Conservation (phyloP, 2,329 filamentous ascomycete species). For the Taxawa tesnikishii region DNA sequence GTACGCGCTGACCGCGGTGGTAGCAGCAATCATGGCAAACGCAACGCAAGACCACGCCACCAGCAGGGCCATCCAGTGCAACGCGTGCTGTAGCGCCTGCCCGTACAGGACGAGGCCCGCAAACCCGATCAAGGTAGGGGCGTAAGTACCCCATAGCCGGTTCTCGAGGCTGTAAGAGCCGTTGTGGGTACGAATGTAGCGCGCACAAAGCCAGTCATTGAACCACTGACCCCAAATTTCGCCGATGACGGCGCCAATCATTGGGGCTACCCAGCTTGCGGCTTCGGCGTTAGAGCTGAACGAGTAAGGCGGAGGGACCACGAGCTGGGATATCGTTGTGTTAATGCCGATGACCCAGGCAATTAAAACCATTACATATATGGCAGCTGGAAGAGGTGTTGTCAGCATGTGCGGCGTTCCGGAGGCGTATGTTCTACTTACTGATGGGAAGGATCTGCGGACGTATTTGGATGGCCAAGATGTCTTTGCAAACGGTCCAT, state of each 20-base stretch:
- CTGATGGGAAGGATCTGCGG: constrained; percentile 8
- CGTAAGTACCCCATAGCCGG: constrained; percentile 20
- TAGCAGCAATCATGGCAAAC: constrained; percentile 11
- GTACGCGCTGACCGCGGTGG: constrained; percentile 22
- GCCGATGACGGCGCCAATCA: constrained; percentile 21
- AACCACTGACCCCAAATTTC: constrained; percentile 24
- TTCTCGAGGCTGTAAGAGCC: constrained; percentile 18
- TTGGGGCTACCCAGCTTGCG: constrained; percentile 22
- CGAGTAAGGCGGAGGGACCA: constrained; percentile 12
- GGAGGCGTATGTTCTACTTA: background rate
- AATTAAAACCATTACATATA: constrained; percentile 14
- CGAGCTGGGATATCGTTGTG: constrained; percentile 13
- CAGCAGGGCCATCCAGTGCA: constrained; percentile 19
- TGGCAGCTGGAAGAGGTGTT: constrained; percentile 7
- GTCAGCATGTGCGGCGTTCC: too few relatives aligned
- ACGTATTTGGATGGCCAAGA: constrained; percentile 6
- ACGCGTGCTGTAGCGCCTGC: constrained; percentile 19
- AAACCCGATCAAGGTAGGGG: constrained; percentile 19
- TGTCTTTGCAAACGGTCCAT: constrained; percentile 5
- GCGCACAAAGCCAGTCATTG: constrained; percentile 21
- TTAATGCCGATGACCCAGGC: constrained; percentile 18
- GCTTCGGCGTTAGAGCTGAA: constrained; percentile 14
- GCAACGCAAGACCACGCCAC: constrained; percentile 17
- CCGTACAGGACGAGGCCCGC: constrained; percentile 21
- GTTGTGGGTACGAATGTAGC: constrained; percentile 19